phyloP scores from a whole-genome alignment of 495 filamentous ascomycete genomes.

The Hyaloscypha finlandica region DNA sequence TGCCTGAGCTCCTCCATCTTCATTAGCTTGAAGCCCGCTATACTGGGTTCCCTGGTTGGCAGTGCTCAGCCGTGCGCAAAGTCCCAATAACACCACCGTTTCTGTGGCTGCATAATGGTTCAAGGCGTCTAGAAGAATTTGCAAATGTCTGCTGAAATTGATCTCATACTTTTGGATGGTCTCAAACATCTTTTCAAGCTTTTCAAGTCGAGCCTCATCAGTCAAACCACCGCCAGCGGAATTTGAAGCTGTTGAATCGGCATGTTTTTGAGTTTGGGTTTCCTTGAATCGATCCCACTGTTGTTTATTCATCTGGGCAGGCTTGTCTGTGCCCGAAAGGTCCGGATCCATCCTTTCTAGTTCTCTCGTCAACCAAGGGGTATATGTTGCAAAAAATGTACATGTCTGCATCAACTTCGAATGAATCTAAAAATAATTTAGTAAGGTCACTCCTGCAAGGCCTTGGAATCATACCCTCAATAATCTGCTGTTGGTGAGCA shows the following conservation, averaged over 20 bases:
- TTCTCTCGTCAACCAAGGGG: constrained; percentile 73
- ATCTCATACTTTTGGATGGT: constrained; percentile 85
- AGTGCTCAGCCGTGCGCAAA: constrained; percentile 76
- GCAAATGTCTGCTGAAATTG: constrained; percentile 87
- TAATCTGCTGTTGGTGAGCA: constrained; percentile 94
- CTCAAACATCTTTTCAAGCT: constrained; percentile 80
- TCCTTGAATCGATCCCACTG: constrained; percentile 53
- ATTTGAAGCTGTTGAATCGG: constrained; percentile 38
- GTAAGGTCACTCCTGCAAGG: not conserved
- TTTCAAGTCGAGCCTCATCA: constrained; percentile 66
- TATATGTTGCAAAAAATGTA: constrained; percentile 88
- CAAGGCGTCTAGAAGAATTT: constrained; percentile 87
- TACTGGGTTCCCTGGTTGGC: constrained; percentile 69
- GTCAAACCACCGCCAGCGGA: constrained; percentile 33
- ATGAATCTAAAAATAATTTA: constrained; percentile 67
- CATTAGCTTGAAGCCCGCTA: constrained; percentile 48
- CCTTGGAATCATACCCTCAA: constrained; percentile 65
- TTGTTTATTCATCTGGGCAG: constrained; percentile 52
- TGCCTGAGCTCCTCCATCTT: constrained; percentile 39
- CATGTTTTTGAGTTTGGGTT: constrained; percentile 30
- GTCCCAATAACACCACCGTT: constrained; percentile 86
- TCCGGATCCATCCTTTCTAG: constrained; percentile 78
- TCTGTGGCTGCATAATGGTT: constrained; percentile 98
- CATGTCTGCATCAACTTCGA: constrained; percentile 92
- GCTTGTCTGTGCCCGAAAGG: constrained; percentile 54